Evolutionary conservation across 2,329 filamentous ascomycete species (phyloP).

Genomic region (Penicillium sclerotigenum): DNA sequence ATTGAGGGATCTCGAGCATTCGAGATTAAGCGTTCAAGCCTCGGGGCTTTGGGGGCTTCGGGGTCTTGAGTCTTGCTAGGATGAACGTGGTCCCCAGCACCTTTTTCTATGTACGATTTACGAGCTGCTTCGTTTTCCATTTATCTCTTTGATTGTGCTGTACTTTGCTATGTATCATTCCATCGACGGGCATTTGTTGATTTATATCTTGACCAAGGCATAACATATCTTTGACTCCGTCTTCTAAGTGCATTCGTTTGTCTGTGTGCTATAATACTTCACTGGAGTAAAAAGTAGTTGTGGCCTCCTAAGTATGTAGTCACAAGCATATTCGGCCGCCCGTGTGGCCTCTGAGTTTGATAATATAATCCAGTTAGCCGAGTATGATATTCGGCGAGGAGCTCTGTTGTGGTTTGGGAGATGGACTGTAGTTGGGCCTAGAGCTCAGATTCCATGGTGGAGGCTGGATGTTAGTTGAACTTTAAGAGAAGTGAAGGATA

Average conservation of each 20-base stretch:
- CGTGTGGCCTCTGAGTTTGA: too few relatives aligned
- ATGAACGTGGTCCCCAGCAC: background rate
- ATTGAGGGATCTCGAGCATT: slow-evolving; percentile 76
- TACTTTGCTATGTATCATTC: background rate
- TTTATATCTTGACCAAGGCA: background rate
- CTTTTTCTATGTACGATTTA: slow-evolving; percentile 7
- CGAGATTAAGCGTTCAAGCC: slow-evolving; percentile 36
- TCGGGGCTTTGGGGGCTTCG: background rate
- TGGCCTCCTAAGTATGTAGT: background rate
- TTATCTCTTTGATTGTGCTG: background rate
- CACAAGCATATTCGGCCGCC: background rate
- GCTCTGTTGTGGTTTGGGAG: too few relatives aligned
- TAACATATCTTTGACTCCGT: background rate
- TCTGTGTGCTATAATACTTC: background rate
- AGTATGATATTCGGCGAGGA: too few relatives aligned
- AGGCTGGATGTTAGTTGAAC: too few relatives aligned
- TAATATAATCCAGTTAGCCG: too few relatives aligned
- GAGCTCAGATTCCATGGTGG: too few relatives aligned
- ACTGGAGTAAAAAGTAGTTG: background rate
- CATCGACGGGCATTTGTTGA: background rate
- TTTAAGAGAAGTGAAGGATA: too few relatives aligned
- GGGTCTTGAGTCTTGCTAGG: background rate
- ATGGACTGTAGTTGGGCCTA: too few relatives aligned
- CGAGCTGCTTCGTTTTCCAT: background rate
- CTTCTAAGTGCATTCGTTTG: background rate